These are phyloP conservation scores for Nitzschia sp. DNA, from an alignment of 108 stramenopile species.

Conservation along the genomic window DNA sequence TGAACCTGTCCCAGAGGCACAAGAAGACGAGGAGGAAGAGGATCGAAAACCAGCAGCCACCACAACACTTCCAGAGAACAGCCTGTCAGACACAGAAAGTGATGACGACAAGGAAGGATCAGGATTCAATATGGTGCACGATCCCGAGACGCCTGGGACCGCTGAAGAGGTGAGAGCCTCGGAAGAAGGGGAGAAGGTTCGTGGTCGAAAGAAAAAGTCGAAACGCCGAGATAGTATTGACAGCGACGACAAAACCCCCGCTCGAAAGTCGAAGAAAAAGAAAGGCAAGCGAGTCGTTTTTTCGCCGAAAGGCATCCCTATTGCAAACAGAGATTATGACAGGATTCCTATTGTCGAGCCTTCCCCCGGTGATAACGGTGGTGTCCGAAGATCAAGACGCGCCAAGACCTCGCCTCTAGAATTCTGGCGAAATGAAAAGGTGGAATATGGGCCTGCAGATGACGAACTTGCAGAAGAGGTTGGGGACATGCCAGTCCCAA, in stretches of 20 bases:
- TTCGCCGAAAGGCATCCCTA: slow-evolving; percentile 52
- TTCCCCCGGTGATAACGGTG: slow-evolving; percentile 40
- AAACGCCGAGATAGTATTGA: slow-evolving; percentile 5
- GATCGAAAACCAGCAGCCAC: slow-evolving; percentile 12
- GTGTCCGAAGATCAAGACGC: slow-evolving; percentile 60
- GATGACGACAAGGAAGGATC: slow-evolving; percentile 32
- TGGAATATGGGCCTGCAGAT: slow-evolving; percentile 72
- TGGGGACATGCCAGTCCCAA: slow-evolving; percentile 83
- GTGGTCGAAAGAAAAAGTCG: background rate
- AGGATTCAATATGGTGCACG: slow-evolving; percentile 33
- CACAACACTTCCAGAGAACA: background rate
- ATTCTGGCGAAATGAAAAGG: slow-evolving; percentile 90
- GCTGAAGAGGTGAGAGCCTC: slow-evolving; percentile 6
- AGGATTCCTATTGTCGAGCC: slow-evolving; percentile 60
- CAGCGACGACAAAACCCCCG: slow-evolving; percentile 4
- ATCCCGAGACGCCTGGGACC: slow-evolving; percentile 31
- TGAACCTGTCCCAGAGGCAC: slow-evolving; percentile 28
- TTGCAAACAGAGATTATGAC: slow-evolving; percentile 59
- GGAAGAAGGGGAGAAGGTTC: slow-evolving; percentile 19
- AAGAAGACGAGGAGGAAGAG: slow-evolving; percentile 15
- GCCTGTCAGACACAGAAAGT: slow-evolving; percentile 18
- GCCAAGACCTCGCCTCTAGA: slow-evolving; percentile 59
- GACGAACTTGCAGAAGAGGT: slow-evolving; percentile 51
- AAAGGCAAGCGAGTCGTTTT: slow-evolving; percentile 31
- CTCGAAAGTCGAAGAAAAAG: slow-evolving; percentile 37